Base-by-base conservation (phyloP, 225 moss, liverwort and hornwort species). In the Sphagnum tenellum region DNA sequence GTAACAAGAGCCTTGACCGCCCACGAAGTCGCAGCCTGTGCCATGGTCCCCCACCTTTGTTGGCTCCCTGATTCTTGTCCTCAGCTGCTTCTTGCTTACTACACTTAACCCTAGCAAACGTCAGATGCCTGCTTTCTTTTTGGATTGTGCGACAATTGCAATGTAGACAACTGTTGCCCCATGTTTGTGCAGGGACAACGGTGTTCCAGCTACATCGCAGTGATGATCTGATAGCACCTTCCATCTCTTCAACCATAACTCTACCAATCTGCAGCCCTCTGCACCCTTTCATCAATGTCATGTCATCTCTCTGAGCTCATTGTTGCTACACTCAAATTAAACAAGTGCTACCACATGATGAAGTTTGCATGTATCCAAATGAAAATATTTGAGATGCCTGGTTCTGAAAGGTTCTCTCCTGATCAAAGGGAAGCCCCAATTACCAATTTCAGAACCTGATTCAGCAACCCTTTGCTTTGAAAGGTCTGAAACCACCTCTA, bases 11-110 rank as follows among this genome's bases (percentile, higher is more conserved):
- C 52, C 84, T 71, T 55, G 67, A 71, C 11, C 84, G 84, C 13
- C 67, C 78, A n/a, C 78, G 78, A 61, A 84, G 59, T 44, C 84
- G 80, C 46, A 84, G 71, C 69, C 60, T 84, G 55, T 71, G 61
- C 55, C 59, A 59, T 8, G 75, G 80, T 50, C 70, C 74, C 6
- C 56, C 4, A 57, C 65, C 64, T 29, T 29, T 29, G 70, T 79
- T 83, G 44, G 65, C 77, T 46, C 56, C 55, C 59, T 71, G 70
- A 11, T 75, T 75, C 54, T 84, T 69, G 47, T 84, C 80, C 29
- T 29, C 29, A 44, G 80, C 75, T n/a, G 56, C 47, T 6, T 48
- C 73, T 47, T 76, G 67, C 54, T 81, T 78, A 73, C 81, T 84
- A 55, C 63, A 73, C 8, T 62, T 52, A 12, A 81, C 44, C 48